Percentiles rank a stretch among this genome's conserved stretches.
Conservation (phyloP, 768 basidiomycete genomes). For the Xanthoconium purpureum region DNA sequence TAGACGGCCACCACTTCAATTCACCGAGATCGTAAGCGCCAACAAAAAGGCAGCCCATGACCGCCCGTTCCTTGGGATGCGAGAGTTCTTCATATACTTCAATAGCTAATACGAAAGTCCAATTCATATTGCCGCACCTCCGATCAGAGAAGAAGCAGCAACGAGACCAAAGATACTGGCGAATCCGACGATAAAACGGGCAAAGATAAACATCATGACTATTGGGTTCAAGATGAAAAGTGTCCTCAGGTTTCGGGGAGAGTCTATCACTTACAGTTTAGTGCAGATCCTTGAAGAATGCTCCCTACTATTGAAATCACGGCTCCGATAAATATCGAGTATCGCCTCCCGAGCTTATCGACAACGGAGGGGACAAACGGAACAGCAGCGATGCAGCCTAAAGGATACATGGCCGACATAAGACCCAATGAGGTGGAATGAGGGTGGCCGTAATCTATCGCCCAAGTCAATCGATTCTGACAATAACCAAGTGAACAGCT, state of each 20-base stretch:
- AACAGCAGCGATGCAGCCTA: conserved; percentile 37
- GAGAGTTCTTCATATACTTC: conserved; percentile 3
- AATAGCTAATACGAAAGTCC: not conserved
- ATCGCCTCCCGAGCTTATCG: not conserved
- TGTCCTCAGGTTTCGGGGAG: not conserved
- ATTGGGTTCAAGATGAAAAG: not conserved
- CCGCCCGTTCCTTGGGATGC: conserved; percentile 16
- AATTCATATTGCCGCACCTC: not conserved
- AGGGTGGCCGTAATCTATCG: no score
- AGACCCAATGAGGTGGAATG: no score
- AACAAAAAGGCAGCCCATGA: not conserved
- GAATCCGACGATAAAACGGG: not conserved
- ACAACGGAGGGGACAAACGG: conserved; percentile 32
- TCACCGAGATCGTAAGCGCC: not conserved
- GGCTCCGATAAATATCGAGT: conserved; percentile 6
- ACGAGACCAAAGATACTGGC: not conserved
- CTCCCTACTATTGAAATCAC: not conserved
- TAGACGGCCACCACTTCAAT: not conserved
- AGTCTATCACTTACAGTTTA: no score
- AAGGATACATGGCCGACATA: not conserved
- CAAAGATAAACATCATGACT: not conserved
- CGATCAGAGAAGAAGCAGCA: not conserved
- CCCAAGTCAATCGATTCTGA: not conserved
- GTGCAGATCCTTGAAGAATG: no score
- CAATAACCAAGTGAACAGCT: conserved; percentile 4